These are phyloP conservation scores for Chimonanthus salicifolius DNA, from an alignment of 164 flowering plant genomes.

Conservation along the genomic window DNA sequence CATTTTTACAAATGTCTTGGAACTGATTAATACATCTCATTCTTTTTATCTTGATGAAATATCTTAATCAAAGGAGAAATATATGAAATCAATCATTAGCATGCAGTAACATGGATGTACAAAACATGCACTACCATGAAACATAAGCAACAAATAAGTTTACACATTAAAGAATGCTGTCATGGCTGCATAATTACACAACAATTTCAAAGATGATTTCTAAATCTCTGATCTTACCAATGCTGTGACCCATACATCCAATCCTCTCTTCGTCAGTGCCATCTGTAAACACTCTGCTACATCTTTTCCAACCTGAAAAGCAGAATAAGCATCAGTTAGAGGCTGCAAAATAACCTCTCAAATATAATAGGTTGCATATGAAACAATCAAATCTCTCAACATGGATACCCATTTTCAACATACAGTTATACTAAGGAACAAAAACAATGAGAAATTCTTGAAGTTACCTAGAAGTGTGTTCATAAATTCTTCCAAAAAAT, in stretches of 20 bases:
- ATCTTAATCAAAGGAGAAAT: background rate
- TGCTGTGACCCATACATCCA: slow-evolving; percentile 64
- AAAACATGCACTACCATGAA: no score
- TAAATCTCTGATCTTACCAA: slow-evolving; percentile 38
- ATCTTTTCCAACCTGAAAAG: slow-evolving; percentile 62
- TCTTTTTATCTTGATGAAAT: background rate
- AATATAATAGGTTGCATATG: background rate
- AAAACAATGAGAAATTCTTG: background rate
- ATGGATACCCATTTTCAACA: background rate
- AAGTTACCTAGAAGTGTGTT: slow-evolving; percentile 1
- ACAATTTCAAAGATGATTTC: background rate
- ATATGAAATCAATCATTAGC: background rate
- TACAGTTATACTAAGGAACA: background rate
- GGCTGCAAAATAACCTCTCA: background rate
- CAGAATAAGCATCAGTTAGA: slow-evolving; percentile 1
- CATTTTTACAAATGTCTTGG: background rate
- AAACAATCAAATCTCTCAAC: background rate
- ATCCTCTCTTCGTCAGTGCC: slow-evolving; percentile 50
- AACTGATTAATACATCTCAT: background rate
- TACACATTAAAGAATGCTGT: background rate
- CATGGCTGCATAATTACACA: background rate
- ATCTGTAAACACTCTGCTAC: slow-evolving; percentile 55
- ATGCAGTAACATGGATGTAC: background rate
- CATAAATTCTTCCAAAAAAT: slow-evolving; percentile 1
- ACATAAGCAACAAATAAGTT: background rate